Evolutionary conservation across 1,284 basidiomycete species (phyloP).

Genomic region (Fomitiporia mediterranea): DNA sequence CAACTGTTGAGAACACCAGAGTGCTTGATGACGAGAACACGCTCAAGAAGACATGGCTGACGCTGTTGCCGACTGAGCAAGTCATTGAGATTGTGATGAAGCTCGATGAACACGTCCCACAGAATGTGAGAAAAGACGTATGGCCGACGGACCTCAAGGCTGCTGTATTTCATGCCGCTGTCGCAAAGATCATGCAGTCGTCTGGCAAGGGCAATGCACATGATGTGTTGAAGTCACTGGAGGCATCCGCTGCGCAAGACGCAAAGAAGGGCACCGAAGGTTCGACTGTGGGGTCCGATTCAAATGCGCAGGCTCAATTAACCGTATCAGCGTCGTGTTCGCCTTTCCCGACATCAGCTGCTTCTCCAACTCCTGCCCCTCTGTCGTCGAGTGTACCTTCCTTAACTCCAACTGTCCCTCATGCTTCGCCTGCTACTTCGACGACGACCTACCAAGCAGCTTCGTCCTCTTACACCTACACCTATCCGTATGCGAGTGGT

Average conservation of each 20-base stretch:
- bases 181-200: slow-evolving; percentile 8
- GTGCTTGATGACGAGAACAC: slow-evolving; percentile 5
- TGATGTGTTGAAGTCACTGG: neutral
- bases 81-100: slow-evolving; percentile 14
- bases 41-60: slow-evolving; percentile 17
- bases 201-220: slow-evolving; percentile 4
- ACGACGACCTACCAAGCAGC: slow-evolving; percentile 12
- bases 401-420: neutral
- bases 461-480: slow-evolving; percentile 2
- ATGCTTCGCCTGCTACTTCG: slow-evolving; percentile 1
- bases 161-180: slow-evolving; percentile 14
- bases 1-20: neutral
- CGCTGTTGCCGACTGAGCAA: slow-evolving; percentile 14
- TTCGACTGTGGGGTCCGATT: neutral
- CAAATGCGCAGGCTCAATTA: too few species aligned
- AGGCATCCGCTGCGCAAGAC: neutral
- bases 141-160: slow-evolving; percentile 18
- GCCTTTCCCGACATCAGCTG: neutral
- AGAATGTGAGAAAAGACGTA: slow-evolving; percentile 1
- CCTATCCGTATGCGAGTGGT: slow-evolving; percentile 5
- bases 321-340: neutral
- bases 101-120: slow-evolving; percentile 14
- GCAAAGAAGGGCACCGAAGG: neutral
- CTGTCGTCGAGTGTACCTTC: neutral
- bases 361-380: neutral